Evolutionary conservation across 345 rosid genomes (phyloP).

Genomic region (Corymbia maculata): DNA sequence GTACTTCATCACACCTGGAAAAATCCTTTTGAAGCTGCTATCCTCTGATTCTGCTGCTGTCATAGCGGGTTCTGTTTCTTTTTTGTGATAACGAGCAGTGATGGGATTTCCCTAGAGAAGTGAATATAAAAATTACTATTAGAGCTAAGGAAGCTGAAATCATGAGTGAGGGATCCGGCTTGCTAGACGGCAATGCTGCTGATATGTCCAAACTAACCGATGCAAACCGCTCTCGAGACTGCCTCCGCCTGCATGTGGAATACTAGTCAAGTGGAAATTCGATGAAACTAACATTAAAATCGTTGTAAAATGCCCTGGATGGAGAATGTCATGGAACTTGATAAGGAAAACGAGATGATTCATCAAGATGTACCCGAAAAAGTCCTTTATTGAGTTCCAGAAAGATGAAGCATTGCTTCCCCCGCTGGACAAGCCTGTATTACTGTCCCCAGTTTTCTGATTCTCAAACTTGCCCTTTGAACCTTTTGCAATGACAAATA

Average conservation of each 20-base stretch:
- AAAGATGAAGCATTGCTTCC: conserved; percentile 12
- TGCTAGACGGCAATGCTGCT: conserved; percentile 6
- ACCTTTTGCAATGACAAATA: background rate
- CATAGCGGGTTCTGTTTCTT: background rate
- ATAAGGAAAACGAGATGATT: background rate
- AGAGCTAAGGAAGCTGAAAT: conserved; percentile 16
- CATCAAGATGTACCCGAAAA: conserved; percentile 27
- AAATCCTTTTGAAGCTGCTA: background rate
- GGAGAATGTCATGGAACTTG: background rate
- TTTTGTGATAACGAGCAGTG: background rate
- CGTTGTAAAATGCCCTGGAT: background rate
- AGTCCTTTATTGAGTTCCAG: conserved; percentile 29
- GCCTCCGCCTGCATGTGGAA: conserved; percentile 26
- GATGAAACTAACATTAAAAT: background rate
- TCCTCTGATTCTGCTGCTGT: background rate
- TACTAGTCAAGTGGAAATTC: background rate
- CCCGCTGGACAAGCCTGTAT: conserved; percentile 4
- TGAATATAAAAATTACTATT: background rate
- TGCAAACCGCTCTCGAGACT: conserved; percentile 53
- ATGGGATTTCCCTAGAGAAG: background rate
- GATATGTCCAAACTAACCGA: conserved; percentile 29
- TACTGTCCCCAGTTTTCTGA: background rate
- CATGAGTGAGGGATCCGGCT: conserved; percentile 13
- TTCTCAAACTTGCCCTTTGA: background rate
- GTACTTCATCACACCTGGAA: background rate